These are phyloP conservation scores for Boletus huronensis DNA, from an alignment of 768 basidiomycete genomes.

Conservation along the genomic window DNA sequence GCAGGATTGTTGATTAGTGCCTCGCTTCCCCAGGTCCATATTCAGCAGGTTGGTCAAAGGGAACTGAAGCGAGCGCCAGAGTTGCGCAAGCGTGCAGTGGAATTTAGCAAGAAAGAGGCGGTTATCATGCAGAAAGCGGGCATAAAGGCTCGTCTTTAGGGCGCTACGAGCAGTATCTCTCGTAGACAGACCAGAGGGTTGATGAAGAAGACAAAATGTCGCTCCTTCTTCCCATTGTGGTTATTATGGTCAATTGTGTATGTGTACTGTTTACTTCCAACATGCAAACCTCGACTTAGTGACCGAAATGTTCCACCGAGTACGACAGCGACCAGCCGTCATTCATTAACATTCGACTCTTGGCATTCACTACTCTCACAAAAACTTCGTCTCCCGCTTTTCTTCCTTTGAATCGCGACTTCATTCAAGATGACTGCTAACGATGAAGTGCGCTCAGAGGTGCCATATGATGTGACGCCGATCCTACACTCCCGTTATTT, in stretches of 20 bases:
- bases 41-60: conserved; percentile 89
- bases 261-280: not conserved
- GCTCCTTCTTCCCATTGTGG: not conserved
- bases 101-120: conserved; percentile 59
- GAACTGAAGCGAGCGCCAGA: conserved; percentile 77
- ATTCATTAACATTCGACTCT: not conserved
- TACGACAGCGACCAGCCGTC: not conserved
- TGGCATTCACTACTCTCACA: not conserved
- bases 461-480: conserved; percentile 29
- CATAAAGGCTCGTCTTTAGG: conserved; percentile 54
- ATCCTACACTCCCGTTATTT: conserved; percentile 48
- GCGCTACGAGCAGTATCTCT: not conserved
- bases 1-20: not conserved
- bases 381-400: not conserved
- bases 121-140: conserved; percentile 56
- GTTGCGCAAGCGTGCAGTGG: conserved; percentile 52
- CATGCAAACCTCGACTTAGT: not conserved
- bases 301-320: not conserved
- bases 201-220: not conserved
- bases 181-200: not conserved
- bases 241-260: not conserved
- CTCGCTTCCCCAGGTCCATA: conserved; percentile 65
- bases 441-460: conserved; percentile 6
- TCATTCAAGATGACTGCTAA: conserved; percentile 16
- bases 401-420: not conserved